Percentiles rank a stretch among this genome's conserved stretches.
These are phyloP conservation scores for Byssoonygena ceratinophila DNA, from an alignment of 2,329 filamentous ascomycete species.

Conservation along the genomic window DNA sequence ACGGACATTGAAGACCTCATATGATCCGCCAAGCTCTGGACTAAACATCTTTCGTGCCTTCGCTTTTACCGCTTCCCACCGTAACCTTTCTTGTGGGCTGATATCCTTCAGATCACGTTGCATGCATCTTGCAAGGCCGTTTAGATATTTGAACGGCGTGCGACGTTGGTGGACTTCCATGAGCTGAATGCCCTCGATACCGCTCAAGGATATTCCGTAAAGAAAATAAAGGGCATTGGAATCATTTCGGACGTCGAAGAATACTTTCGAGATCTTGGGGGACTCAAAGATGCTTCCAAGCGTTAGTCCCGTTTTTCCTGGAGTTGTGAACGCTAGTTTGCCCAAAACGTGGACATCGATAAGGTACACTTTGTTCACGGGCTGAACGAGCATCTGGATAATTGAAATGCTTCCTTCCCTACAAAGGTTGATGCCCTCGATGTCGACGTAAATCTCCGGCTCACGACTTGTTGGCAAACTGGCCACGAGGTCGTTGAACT, in stretches of 20 bases:
- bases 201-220: constrained; percentile 35
- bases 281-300: constrained; percentile 40
- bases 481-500: constrained; percentile 19
- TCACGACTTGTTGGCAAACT: constrained; percentile 19
- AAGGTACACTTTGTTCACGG: constrained; percentile 30
- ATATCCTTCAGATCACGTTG: constrained; percentile 20
- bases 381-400: constrained; percentile 32
- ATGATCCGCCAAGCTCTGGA: constrained; percentile 36
- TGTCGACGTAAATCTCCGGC: constrained; percentile 39
- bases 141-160: constrained; percentile 20
- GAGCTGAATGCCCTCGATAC: constrained; percentile 46
- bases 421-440: constrained; percentile 40
- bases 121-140: constrained; percentile 35
- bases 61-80: constrained; percentile 19
- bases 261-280: constrained; percentile 37
- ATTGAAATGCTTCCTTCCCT: constrained; percentile 39
- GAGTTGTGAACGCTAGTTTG: constrained; percentile 33
- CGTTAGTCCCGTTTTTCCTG: constrained; percentile 16
- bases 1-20: constrained; percentile 40
- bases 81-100: constrained; percentile 11
- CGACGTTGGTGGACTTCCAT: constrained; percentile 42
- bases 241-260: constrained; percentile 51
- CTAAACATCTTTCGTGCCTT: constrained; percentile 32
- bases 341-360: constrained; percentile 38
- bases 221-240: constrained; percentile 45